A percentile compares a stretch with the other conserved stretches of the same genome.
Evolutionary conservation across 225 moss, liverwort and hornwort genomes (phyloP).

Genomic region (Lunularia cruciata): DNA sequence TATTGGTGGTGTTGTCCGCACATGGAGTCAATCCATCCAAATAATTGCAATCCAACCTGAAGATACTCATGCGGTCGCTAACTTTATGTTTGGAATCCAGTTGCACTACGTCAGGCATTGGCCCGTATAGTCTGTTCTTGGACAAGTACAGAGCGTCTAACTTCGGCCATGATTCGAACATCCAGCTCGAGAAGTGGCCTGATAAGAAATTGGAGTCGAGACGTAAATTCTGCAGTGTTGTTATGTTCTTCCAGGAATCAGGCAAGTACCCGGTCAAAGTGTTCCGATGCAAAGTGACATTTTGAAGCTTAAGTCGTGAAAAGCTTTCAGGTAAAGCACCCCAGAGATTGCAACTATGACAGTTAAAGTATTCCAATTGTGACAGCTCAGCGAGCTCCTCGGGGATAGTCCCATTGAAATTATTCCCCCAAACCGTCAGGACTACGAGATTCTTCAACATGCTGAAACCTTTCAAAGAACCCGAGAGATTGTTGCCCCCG

Average conservation of each 20-base stretch:
- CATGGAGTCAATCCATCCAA: neutral
- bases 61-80: neutral
- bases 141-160: slow-evolving; percentile 1
- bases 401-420: slow-evolving; percentile 19
- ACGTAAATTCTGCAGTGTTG: neutral
- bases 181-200: neutral
- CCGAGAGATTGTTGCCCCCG: slow-evolving; percentile 22
- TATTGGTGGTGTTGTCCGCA: neutral
- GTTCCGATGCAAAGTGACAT: slow-evolving; percentile 8
- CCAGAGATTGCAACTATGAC: slow-evolving; percentile 5
- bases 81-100: slow-evolving; percentile 19
- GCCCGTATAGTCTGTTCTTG: slow-evolving; percentile 18
- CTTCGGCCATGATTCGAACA: neutral
- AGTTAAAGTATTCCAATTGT: slow-evolving; percentile 25
- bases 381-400: slow-evolving; percentile 15
- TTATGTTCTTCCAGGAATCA: slow-evolving; percentile 16
- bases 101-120: neutral
- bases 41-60: slow-evolving; percentile 32
- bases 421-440: slow-evolving; percentile 1
- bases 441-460: neutral
- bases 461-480: slow-evolving; percentile 7
- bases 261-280: slow-evolving; percentile 8
- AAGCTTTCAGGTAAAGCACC: slow-evolving; percentile 19
- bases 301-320: neutral
- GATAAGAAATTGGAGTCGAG: slow-evolving; percentile 1